Conservation (phyloP, 164 flowering plant genomes). For the Paratinospora sagittata region DNA sequence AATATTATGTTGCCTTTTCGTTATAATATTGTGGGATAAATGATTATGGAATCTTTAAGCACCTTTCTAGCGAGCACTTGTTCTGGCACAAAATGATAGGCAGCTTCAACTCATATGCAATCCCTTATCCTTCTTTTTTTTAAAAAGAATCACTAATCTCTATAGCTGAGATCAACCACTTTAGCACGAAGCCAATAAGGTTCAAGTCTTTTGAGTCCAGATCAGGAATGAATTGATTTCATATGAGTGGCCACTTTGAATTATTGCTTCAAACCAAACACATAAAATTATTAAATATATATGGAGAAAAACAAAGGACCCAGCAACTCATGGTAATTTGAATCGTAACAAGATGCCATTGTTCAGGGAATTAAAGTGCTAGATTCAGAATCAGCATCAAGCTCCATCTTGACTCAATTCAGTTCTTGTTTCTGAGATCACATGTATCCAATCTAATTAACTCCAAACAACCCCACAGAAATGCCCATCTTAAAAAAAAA, state of each 20-base stretch:
- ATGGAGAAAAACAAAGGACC: not conserved
- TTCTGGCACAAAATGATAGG: not conserved
- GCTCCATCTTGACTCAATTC: too few relatives aligned
- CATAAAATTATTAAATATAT: not conserved
- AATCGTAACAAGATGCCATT: not conserved
- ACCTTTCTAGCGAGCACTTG: not conserved
- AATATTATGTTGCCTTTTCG: not conserved
- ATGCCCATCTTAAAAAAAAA: too few relatives aligned
- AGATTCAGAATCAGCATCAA: too few relatives aligned
- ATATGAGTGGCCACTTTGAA: not conserved
- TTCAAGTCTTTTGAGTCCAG: not conserved
- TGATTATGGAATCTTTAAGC: not conserved
- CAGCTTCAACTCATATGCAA: not conserved
- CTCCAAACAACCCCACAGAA: not conserved
- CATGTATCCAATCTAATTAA: not conserved
- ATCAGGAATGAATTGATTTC: not conserved
- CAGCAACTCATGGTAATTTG: not conserved
- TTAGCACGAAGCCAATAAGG: not conserved
- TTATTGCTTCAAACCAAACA: not conserved
- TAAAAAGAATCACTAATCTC: not conserved
- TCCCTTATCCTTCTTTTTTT: not conserved
- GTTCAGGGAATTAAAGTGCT: too few relatives aligned
- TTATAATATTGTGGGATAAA: not conserved
- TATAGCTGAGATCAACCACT: not conserved
- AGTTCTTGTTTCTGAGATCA: not conserved